Conservation (phyloP, 2,329 filamentous ascomycete species). For the Stemphylium beticola region DNA sequence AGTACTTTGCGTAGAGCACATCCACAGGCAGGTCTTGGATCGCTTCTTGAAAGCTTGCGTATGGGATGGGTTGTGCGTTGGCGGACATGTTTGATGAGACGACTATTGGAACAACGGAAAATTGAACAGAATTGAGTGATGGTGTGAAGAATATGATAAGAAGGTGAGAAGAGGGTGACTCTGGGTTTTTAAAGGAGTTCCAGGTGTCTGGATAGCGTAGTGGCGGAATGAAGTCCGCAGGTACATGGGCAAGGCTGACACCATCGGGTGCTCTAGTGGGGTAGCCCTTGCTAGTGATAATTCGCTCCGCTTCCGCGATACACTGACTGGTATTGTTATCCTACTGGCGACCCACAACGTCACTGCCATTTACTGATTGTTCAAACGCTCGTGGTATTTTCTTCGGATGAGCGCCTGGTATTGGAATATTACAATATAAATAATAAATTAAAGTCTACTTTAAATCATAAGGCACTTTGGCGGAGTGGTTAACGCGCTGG, state of each 20-base stretch:
- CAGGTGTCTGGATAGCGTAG: neutral
- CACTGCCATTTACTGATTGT: neutral
- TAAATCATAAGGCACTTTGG: slow-evolving; percentile 10
- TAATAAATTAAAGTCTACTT: too few species aligned
- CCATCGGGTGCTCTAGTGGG: neutral
- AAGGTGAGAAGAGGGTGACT: too few species aligned
- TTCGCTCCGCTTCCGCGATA: neutral
- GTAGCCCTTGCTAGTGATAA: neutral
- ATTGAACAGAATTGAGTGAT: neutral
- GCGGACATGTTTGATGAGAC: slow-evolving; percentile 63
- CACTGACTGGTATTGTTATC: too few species aligned
- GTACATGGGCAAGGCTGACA: neutral
- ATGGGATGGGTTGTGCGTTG: slow-evolving; percentile 65
- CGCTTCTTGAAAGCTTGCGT: slow-evolving; percentile 69
- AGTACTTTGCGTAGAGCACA: slow-evolving; percentile 74
- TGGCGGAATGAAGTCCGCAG: neutral
- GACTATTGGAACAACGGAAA: neutral
- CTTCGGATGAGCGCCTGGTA: too few species aligned
- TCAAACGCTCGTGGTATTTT: too few species aligned
- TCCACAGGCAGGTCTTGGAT: slow-evolving; percentile 70
- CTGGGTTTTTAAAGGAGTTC: neutral
- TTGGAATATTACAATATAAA: too few species aligned
- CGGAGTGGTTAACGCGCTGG: slow-evolving; percentile 36
- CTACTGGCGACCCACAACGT: too few species aligned
- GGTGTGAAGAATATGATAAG: too few species aligned